A percentile compares a stretch with the other conserved stretches of the same genome.
These are phyloP conservation scores for Cyberlindnera xylosilytica DNA, from an alignment of 805 yeast species.

Conservation along the genomic window DNA sequence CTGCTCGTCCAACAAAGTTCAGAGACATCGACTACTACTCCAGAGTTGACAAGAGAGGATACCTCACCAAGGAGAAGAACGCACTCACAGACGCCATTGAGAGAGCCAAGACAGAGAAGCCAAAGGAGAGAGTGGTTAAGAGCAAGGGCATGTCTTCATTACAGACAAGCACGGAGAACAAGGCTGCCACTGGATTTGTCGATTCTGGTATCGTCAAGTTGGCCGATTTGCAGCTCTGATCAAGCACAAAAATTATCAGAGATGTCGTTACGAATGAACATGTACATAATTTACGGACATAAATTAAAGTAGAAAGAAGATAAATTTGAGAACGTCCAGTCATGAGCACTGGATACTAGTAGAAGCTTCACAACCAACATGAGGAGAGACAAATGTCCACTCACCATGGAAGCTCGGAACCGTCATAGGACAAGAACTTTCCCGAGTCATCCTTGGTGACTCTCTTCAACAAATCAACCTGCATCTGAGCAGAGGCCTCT, in stretches of 20 bases:
- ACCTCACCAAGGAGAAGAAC: conserved; percentile 44
- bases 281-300: too few species aligned
- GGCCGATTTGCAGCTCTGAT: conserved; percentile 22
- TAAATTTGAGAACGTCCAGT: too few species aligned
- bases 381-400: too few species aligned
- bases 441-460: too few species aligned
- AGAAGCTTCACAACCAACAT: too few species aligned
- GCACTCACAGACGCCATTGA: conserved; percentile 23
- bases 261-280: background rate
- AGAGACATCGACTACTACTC: conserved; percentile 80
- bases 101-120: conserved; percentile 16
- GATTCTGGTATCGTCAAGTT: conserved; percentile 25
- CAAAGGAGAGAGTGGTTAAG: conserved; percentile 10
- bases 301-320: too few species aligned
- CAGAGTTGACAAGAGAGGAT: conserved; percentile 71
- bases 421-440: too few species aligned
- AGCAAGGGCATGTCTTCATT: conserved; percentile 7
- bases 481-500: background rate
- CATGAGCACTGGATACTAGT: too few species aligned
- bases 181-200: conserved; percentile 23
- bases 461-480: too few species aligned
- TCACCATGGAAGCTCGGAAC: too few species aligned
- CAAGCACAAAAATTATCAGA: background rate
- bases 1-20: conserved; percentile 81
- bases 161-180: conserved; percentile 16